Percentiles rank a stretch among this genome's conserved stretches.
Evolutionary conservation across 345 rosid species (phyloP).

Genomic region (Citrus cavaleriei): DNA sequence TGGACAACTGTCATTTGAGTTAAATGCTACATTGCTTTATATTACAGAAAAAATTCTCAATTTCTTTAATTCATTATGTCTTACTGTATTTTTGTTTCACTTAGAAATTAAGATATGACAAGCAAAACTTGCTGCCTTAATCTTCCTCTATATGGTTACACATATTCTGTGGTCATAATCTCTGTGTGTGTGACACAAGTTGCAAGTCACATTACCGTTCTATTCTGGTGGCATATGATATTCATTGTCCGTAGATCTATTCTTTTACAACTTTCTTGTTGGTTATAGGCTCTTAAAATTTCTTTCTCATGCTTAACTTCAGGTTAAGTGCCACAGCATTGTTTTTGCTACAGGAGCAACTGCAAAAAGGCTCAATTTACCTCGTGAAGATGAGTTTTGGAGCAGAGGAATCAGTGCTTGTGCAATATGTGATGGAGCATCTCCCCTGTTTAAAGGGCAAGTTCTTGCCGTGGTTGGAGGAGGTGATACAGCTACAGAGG

Average conservation of each 20-base stretch:
- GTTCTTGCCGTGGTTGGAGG: constrained; percentile 98
- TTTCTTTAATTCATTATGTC: background rate
- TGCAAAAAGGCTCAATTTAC: constrained; percentile 71
- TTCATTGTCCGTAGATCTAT: background rate
- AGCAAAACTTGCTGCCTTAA: background rate
- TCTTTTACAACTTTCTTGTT: background rate
- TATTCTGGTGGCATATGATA: background rate
- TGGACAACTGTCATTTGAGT: background rate
- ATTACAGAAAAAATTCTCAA: background rate
- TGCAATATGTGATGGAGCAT: constrained; percentile 98
- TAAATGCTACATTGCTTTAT: background rate
- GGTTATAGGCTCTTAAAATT: background rate
- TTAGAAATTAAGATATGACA: background rate
- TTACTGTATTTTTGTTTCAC: background rate
- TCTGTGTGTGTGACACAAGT: background rate
- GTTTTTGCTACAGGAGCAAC: constrained; percentile 96
- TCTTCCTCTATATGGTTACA: background rate
- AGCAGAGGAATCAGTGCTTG: constrained; percentile 99
- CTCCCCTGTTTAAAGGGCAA: constrained; percentile 92
- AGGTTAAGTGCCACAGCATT: constrained; percentile 86
- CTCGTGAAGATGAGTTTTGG: constrained; percentile 97
- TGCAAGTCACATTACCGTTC: background rate
- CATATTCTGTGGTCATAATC: background rate
- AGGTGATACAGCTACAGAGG: constrained; percentile 98
- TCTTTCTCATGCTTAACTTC: constrained; percentile 14